Conservation (phyloP, 2,329 filamentous ascomycete genomes). For the Calonectria pauciramosa region DNA sequence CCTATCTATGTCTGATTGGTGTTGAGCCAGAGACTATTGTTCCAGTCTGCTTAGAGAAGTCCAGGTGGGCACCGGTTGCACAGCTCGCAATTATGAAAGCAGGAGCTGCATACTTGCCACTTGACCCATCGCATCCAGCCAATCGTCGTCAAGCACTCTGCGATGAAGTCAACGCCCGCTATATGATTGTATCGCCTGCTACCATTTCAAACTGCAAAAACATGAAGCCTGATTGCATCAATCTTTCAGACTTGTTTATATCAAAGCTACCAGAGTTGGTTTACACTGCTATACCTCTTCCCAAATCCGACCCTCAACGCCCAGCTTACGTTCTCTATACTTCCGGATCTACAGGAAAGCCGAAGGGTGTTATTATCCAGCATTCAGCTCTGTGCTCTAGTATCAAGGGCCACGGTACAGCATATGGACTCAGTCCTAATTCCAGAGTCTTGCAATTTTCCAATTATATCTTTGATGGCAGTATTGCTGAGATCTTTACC, state of each 20-base stretch:
- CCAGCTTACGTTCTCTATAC: slow-evolving; percentile 59
- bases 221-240: background rate
- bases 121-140: slow-evolving; percentile 38
- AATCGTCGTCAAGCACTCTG: slow-evolving; percentile 20
- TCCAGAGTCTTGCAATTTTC: slow-evolving; percentile 39
- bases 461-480: slow-evolving; percentile 55
- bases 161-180: slow-evolving; percentile 9
- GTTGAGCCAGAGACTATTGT: slow-evolving; percentile 6
- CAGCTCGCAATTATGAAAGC: slow-evolving; percentile 43
- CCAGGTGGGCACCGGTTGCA: slow-evolving; percentile 37
- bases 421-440: slow-evolving; percentile 8
- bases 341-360: slow-evolving; percentile 67
- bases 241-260: background rate
- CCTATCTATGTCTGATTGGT: slow-evolving; percentile 15
- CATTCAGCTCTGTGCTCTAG: slow-evolving; percentile 19
- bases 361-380: slow-evolving; percentile 63
- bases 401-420: slow-evolving; percentile 9
- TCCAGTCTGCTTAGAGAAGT: slow-evolving; percentile 41
- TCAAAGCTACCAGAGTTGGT: background rate
- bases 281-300: background rate
- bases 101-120: slow-evolving; percentile 38
- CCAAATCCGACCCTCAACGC: background rate
- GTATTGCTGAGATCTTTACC: slow-evolving; percentile 54
- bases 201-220: slow-evolving; percentile 7
- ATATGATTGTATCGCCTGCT: slow-evolving; percentile 10